phyloP scores from a whole-genome alignment of 2,329 filamentous ascomycete species.

The Phialemoniopsis sp. region DNA sequence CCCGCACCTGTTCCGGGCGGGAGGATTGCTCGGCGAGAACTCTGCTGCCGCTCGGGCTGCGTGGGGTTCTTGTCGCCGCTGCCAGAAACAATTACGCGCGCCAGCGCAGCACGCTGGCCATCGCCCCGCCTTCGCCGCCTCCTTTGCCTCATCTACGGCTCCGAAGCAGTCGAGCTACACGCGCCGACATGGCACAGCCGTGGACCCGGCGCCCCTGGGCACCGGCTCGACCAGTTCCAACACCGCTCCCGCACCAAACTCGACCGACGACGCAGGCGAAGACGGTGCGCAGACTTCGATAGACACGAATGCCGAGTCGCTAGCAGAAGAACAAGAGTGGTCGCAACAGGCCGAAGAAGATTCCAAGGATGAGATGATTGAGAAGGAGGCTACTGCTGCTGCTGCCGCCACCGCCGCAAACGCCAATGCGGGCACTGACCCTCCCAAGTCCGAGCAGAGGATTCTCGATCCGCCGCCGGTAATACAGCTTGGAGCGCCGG shows the following conservation, averaged over 20 bases:
- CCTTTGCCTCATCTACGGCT: slow-evolving; percentile 31
- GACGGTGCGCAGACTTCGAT: too few species aligned
- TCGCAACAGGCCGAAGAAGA: neutral
- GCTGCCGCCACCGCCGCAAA: too few species aligned
- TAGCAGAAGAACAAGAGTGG: neutral
- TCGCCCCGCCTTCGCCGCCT: too few species aligned
- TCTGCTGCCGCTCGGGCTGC: slow-evolving; percentile 7
- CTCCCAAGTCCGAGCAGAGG: too few species aligned
- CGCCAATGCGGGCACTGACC: too few species aligned
- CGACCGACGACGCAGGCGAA: neutral
- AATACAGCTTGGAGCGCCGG: slow-evolving; percentile 13
- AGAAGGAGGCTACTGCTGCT: too few species aligned
- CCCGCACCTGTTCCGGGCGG: slow-evolving; percentile 57
- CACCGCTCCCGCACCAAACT: neutral
- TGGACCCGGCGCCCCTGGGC: slow-evolving; percentile 42
- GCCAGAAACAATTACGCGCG: slow-evolving; percentile 6
- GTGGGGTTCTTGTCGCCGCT: slow-evolving; percentile 1
- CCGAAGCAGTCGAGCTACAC: slow-evolving; percentile 41
- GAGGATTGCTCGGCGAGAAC: slow-evolving; percentile 16
- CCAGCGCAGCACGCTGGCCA: too few species aligned
- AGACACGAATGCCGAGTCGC: too few species aligned
- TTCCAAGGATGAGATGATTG: neutral
- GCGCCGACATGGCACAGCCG: slow-evolving; percentile 55
- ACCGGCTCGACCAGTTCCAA: slow-evolving; percentile 9
- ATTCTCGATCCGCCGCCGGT: slow-evolving; percentile 3